Base-by-base conservation (phyloP, 1,284 basidiomycete species). In the Trametes pubescens region DNA sequence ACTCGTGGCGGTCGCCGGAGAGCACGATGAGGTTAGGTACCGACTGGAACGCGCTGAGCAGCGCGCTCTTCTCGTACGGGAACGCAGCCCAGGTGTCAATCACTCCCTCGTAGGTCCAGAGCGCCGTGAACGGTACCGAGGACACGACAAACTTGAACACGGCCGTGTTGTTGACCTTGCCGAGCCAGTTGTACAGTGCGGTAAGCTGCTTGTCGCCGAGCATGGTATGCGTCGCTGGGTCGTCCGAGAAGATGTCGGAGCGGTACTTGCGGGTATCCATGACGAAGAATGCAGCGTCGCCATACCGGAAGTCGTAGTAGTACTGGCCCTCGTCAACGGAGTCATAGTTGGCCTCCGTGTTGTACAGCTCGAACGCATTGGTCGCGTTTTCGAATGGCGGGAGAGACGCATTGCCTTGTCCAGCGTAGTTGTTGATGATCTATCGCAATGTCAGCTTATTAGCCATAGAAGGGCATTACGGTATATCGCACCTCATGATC, bases 101-200 rank as follows among this genome's bases (percentile, higher is more conserved):
- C 56, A 82, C 81, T 0, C 88, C 90, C 72, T 92, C 89, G 63
- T 86, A 81, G 2, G 81, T 84, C 92, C 92, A 94, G 18, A 94
- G 82, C 0, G 86, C 86, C 46, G 90, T 92, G 77, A 95, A 90
- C 0, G 93, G 93, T 4, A 94, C 90, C 10, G 89, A 91, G 13
- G 86, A 84, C 24, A 92, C 84, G 60, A 95, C 81, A 74, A 95
- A 94, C 77, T 94, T 94, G 84, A 92, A 94, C 0, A 90, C 87
- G 4, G 87, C 82, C 0, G 93, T 94, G 59, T 80, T 75, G 76
- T 95, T 94, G 51, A 89, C 89, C 69, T 82, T 83, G 1, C 80
- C 79, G 1, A 91, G 79, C 93, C 93, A 95, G 59, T 83, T 75
- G 65, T 88, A 79, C 51, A 94, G 79, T 0, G 85, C 86, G 2